Percentiles rank a stretch among this genome's conserved stretches.
Evolutionary conservation across 2,329 filamentous ascomycete species (phyloP).

Genomic region (Claviceps monticola): DNA sequence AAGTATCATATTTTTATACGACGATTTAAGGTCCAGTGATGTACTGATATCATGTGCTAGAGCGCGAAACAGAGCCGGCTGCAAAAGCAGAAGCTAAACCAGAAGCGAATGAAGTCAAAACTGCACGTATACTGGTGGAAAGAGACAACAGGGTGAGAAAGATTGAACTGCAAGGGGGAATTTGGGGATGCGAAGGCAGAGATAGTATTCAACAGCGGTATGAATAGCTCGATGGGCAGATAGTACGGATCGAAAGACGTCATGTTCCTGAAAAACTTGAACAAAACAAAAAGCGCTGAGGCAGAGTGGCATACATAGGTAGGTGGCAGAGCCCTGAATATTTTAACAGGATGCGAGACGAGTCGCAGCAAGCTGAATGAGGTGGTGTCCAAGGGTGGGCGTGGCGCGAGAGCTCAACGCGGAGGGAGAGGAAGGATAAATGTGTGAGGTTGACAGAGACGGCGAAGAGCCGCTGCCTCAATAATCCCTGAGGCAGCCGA

Average conservation of each 20-base stretch:
- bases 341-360: neutral
- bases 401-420: neutral
- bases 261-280: neutral
- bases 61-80: neutral
- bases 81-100: neutral
- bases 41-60: slow-evolving; percentile 16
- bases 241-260: neutral
- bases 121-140: neutral
- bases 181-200: neutral
- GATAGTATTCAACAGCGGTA: neutral
- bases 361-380: slow-evolving; percentile 22
- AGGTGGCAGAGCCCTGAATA: slow-evolving; percentile 7
- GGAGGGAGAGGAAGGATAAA: neutral
- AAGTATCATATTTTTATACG: slow-evolving; percentile 38
- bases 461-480: neutral
- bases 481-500: slow-evolving; percentile 1
- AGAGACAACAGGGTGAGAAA: neutral
- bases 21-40: slow-evolving; percentile 11
- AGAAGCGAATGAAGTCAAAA: neutral
- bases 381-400: slow-evolving; percentile 3
- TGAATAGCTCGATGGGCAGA: neutral
- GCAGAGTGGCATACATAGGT: slow-evolving; percentile 12
- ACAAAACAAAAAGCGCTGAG: slow-evolving; percentile 9
- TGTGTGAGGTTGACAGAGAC: neutral
- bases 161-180: neutral